These are phyloP conservation scores for Trichoderma koningiopsis DNA, from an alignment of 2,329 filamentous ascomycete genomes.

Conservation along the genomic window DNA sequence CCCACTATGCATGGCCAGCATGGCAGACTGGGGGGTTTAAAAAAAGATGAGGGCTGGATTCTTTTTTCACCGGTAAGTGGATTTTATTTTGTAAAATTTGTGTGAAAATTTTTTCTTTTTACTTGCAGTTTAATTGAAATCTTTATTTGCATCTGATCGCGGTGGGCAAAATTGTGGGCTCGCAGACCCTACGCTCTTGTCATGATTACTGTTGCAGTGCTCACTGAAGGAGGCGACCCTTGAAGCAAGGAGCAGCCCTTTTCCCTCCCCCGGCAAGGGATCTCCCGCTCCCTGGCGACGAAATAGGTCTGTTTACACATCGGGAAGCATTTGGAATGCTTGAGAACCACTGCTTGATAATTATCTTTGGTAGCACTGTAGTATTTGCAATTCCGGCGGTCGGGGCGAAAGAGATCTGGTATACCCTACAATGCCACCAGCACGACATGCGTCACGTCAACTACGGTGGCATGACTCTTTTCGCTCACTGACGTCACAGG, in stretches of 20 bases:
- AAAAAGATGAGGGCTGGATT: neutral
- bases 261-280: neutral
- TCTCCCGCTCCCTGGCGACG: neutral
- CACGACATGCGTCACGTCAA: neutral
- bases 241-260: neutral
- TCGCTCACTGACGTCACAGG: constrained; percentile 16
- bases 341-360: neutral
- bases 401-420: neutral
- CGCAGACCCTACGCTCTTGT: neutral
- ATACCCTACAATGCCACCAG: neutral
- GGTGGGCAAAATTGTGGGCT: neutral
- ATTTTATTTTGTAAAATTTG: neutral
- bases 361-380: neutral
- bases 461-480: neutral
- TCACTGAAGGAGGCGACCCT: neutral
- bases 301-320: neutral
- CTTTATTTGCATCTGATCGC: neutral
- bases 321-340: neutral
- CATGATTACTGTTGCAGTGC: neutral
- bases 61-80: neutral
- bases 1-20: constrained; percentile 21
- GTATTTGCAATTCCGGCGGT: constrained; percentile 9
- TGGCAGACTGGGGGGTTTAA: constrained; percentile 14
- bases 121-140: neutral
- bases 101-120: neutral